Evolutionary conservation across 202 grass and related monocot species (phyloP).

Genomic region (Musa balbisiana): DNA sequence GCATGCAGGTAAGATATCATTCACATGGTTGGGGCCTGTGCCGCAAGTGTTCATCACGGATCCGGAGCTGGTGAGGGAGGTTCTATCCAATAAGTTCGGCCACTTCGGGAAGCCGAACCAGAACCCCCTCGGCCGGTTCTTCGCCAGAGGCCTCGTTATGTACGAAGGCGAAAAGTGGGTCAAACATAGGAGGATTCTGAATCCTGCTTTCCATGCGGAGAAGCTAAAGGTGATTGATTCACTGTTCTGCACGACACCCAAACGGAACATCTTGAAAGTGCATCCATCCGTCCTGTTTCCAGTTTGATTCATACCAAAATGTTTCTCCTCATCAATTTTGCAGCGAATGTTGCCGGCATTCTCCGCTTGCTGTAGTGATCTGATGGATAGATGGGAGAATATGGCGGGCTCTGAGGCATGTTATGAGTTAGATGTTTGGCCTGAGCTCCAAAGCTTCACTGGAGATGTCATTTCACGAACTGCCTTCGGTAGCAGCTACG

Average conservation of each 20-base stretch:
- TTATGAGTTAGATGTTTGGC: no score
- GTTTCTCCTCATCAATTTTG: no score
- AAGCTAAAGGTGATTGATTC: background rate
- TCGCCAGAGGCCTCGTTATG: conserved; percentile 34
- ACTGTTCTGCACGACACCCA: background rate
- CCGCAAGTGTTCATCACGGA: conserved; percentile 56
- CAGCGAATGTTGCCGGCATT: no score
- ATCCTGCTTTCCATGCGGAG: conserved; percentile 21
- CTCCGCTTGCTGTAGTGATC: no score
- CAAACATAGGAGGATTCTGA: conserved; percentile 73
- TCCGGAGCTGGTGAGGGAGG: conserved; percentile 50
- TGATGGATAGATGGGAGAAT: no score
- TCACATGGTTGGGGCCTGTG: conserved; percentile 58
- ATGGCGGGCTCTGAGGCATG: no score
- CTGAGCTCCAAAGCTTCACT: no score
- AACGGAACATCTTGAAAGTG: no score
- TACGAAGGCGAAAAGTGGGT: conserved; percentile 71
- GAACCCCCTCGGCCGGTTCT: conserved; percentile 25
- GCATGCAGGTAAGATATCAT: conserved; percentile 46
- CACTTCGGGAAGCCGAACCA: conserved; percentile 34
- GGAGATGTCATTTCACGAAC: no score
- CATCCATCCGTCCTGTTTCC: no score
- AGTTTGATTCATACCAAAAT: no score
- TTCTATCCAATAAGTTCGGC: conserved; percentile 72
- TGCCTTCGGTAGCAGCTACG: no score